Percentiles rank a stretch among this genome's conserved stretches.
Evolutionary conservation across 140 eudicot genomes (phyloP).

Genomic region (Senecio squalidus): DNA sequence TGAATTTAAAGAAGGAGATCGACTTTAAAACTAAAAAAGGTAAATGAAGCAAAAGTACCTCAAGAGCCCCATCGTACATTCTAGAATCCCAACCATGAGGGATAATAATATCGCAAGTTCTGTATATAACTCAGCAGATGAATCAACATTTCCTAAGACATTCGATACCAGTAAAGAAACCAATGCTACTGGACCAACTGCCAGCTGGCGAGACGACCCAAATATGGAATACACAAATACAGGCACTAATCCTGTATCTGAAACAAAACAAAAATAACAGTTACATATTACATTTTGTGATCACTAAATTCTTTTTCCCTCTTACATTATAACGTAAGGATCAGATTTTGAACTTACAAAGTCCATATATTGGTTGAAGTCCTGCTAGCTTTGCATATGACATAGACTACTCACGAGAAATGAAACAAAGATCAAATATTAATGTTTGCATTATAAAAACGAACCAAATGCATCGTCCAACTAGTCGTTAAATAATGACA

Average conservation of each 20-base stretch:
- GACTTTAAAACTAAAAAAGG: not conserved
- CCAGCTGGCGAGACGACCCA: conserved; percentile 95
- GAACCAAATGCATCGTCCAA: conserved; percentile 1
- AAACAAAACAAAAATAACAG: conserved; percentile 10
- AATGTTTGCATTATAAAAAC: conserved; percentile 11
- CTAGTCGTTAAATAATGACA: not conserved
- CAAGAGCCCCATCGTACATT: conserved; percentile 17
- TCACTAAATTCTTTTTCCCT: conserved; percentile 1
- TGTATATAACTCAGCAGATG: conserved; percentile 65
- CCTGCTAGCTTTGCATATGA: conserved; percentile 98
- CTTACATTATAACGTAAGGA: not conserved
- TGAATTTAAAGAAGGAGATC: not conserved
- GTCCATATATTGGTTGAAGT: conserved; percentile 89
- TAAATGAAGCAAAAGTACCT: conserved; percentile 25
- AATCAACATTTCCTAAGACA: conserved; percentile 58
- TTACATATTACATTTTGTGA: conserved; percentile 17
- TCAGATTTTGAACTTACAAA: conserved; percentile 56
- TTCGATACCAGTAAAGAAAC: conserved; percentile 84
- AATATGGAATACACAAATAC: conserved; percentile 75
- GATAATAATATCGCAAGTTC: conserved; percentile 68
- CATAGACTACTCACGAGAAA: conserved; percentile 62
- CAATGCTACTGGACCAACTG: conserved; percentile 93
- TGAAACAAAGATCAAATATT: conserved; percentile 3
- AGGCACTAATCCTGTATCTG: conserved; percentile 89
- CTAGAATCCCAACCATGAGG: conserved; percentile 17